Evolutionary conservation across 768 basidiomycete species (phyloP), one percentile per base, ranked within the genome.

Genomic region (Mycena vitilis): DNA sequence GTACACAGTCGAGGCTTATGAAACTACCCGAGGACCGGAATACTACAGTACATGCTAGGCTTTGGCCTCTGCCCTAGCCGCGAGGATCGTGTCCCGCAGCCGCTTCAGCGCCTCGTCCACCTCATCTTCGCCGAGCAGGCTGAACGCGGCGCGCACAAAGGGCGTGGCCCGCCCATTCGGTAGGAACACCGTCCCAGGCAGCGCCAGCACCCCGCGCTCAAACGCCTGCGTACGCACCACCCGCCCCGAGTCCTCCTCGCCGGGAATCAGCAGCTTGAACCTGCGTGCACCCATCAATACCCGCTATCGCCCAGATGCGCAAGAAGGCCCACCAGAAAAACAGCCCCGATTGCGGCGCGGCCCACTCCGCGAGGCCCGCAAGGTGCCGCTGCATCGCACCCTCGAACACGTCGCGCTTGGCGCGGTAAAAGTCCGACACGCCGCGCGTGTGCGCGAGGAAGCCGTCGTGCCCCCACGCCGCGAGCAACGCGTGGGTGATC

Each of bases 71-170:
- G 58, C 73, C 53, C 78, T 72, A 51, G 75, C 78, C 16, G 76
- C 78, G 10, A 82, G 64, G 52, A 85, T 74, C 48, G 81, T 80
- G 22, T 78, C 76, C 34, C 79, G 73, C 62, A 98, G 79, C 68
- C 95, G 82, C 68, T 79, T 81, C 70, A 96, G 76, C 2, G 90
- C 95, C 80, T 91, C 87, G 54, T 94, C 89, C 4, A 94, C 89
- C 48, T 95, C 87, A 40, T 88, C 87, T 63, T 86, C 87, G 1
- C 82, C 81, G 22, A 88, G 81, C 65, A 93, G 76, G 75, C 93
- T 94, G 80, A 97, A 98, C 45, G 93, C 84, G 20, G 94, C 93
- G 49, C 96, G 86, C 36, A 96, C 92, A 75, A 91, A 94, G 25
- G 89, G 83, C 9, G 91, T 90, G 75, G 85, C 88, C 47, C 86